Percentiles rank a stretch among this genome's conserved stretches.
phyloP scores from a whole-genome alignment of 164 flowering plant genomes.

The Warburgia ugandensis region DNA sequence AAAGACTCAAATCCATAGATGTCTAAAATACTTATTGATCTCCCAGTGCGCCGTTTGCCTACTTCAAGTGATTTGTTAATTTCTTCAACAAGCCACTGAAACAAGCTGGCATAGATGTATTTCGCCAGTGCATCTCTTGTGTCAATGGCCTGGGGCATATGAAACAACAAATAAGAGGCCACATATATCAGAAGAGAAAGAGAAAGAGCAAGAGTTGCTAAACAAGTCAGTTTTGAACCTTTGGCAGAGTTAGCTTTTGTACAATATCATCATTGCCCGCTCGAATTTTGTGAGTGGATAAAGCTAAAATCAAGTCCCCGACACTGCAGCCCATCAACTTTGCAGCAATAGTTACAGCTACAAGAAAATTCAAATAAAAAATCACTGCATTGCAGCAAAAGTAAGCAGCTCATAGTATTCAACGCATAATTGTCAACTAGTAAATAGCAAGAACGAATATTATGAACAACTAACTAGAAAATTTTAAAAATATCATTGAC shows the following conservation, averaged over 20 bases:
- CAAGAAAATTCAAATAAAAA: conserved; percentile 15
- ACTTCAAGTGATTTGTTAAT: conserved; percentile 67
- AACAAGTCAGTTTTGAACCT: conserved; percentile 38
- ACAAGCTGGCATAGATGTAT: conserved; percentile 73
- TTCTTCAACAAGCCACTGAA: conserved; percentile 83
- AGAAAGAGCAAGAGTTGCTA: not conserved
- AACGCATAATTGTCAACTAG: too few species aligned
- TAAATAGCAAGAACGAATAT: too few species aligned
- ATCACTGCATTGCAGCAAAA: too few species aligned
- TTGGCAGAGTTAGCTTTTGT: conserved; percentile 53
- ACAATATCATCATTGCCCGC: conserved; percentile 59
- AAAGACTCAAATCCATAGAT: conserved; percentile 91
- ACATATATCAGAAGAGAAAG: not conserved
- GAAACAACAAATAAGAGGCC: too few species aligned
- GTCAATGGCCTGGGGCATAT: conserved; percentile 59
- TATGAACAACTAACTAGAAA: too few species aligned
- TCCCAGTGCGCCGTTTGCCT: conserved; percentile 41
- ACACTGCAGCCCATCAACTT: conserved; percentile 64
- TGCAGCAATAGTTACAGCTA: conserved; percentile 71
- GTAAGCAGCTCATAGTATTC: too few species aligned
- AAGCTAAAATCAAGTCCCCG: conserved; percentile 43
- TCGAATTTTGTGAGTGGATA: conserved; percentile 53
- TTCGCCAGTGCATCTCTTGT: conserved; percentile 83
- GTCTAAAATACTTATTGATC: conserved; percentile 82
- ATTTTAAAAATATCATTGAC: too few species aligned